Evolutionary conservation across 2,329 filamentous ascomycete genomes (phyloP).

Genomic region (Aureobasidium sp.): DNA sequence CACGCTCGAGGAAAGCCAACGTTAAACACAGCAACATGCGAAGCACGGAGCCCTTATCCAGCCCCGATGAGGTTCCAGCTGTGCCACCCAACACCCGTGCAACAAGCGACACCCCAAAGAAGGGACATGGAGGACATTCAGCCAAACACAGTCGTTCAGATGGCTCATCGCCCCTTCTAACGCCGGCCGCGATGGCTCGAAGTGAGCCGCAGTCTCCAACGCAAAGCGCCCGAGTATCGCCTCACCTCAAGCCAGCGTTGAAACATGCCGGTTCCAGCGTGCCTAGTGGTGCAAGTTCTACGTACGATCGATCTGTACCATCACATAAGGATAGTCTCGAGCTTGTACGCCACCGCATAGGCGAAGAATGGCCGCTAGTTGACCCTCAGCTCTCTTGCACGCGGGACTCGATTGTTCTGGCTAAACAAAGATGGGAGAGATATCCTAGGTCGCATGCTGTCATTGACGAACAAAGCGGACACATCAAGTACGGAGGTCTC

Average conservation of each 20-base stretch:
- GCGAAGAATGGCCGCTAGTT: slow-evolving; percentile 14
- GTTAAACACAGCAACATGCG: neutral
- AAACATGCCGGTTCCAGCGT: slow-evolving; percentile 6
- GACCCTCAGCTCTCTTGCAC: slow-evolving; percentile 20
- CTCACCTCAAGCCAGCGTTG: neutral
- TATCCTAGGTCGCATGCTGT: slow-evolving; percentile 15
- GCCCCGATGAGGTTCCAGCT: neutral
- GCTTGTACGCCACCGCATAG: slow-evolving; percentile 20
- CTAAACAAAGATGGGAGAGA: slow-evolving; percentile 21
- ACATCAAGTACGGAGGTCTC: slow-evolving; percentile 21
- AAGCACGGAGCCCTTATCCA: neutral
- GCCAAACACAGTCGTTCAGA: neutral
- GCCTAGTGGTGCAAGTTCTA: slow-evolving; percentile 18
- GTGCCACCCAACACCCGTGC: neutral
- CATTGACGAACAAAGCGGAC: neutral
- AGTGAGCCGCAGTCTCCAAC: neutral
- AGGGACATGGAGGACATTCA: neutral
- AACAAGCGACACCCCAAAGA: neutral
- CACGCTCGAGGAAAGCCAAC: neutral
- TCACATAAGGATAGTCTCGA: slow-evolving; percentile 26
- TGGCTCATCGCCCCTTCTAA: neutral
- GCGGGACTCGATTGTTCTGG: slow-evolving; percentile 24
- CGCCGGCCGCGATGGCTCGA: too few relatives aligned
- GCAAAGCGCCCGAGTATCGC: neutral
- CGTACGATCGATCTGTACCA: slow-evolving; percentile 19